Evolutionary conservation across 1,139 yeast species (phyloP).

Genomic region (Blastobotrys elegans): DNA sequence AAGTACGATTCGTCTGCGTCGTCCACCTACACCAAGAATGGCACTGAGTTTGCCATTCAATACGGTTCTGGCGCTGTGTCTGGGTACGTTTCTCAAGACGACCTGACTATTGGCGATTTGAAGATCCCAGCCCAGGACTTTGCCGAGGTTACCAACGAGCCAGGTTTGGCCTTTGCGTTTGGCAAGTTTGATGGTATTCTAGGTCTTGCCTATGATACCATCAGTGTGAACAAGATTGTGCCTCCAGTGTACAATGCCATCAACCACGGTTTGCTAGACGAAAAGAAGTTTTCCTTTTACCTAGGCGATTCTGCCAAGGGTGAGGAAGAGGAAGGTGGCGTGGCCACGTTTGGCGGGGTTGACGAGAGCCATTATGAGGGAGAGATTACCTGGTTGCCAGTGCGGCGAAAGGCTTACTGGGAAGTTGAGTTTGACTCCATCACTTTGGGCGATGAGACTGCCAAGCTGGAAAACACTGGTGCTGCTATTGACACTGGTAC

Average conservation of each 20-base stretch:
- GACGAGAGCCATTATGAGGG: conserved; percentile 73
- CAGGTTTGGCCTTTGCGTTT: conserved; percentile 96
- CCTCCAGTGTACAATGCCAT: conserved; percentile 94
- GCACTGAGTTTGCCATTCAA: conserved; percentile 74
- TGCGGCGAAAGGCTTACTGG: conserved; percentile 99
- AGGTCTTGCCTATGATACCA: conserved; percentile 89
- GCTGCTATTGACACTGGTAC: conserved; percentile 99
- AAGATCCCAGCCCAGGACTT: conserved; percentile 82
- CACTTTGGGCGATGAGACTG: conserved; percentile 86
- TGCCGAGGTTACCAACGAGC: conserved; percentile 95
- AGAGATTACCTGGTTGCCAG: conserved; percentile 88
- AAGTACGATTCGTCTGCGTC: conserved; percentile 83
- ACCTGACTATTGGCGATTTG: conserved; percentile 75
- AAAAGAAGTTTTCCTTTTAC: conserved; percentile 81
- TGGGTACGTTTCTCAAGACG: conserved; percentile 86
- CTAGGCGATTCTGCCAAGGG: conserved; percentile 73
- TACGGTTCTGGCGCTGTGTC: conserved; percentile 92
- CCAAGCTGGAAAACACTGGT: conserved; percentile 76
- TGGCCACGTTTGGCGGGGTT: conserved; percentile 91
- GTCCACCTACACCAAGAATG: conserved; percentile 77
- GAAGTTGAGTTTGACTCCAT: conserved; percentile 90
- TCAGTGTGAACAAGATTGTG: conserved; percentile 79
- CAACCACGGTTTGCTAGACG: conserved; percentile 71
- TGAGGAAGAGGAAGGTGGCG: conserved; percentile 68
- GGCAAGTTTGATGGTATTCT: conserved; percentile 95